phyloP scores from a whole-genome alignment of 1,284 basidiomycete species.

The Fomitopsis schrenkii region DNA sequence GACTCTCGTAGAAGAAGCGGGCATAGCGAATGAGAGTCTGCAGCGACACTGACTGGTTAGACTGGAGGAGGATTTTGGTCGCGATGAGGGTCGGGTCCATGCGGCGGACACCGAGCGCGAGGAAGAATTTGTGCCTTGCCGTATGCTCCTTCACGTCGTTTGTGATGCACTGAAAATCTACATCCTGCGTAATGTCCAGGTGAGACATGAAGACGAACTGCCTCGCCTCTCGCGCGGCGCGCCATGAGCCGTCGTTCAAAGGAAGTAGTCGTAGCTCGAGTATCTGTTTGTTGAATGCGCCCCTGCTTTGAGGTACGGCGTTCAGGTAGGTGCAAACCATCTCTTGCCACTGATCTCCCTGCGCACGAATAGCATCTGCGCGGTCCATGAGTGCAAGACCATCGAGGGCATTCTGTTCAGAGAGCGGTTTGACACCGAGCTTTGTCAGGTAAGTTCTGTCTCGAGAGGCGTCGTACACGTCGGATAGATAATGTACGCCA shows the following conservation, averaged over 20 bases:
- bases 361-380: not conserved
- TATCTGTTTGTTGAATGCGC: not conserved
- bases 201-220: not conserved
- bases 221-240: not conserved
- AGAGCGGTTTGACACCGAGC: not conserved
- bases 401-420: not conserved
- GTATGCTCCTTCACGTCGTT: not conserved
- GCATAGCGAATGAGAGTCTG: not conserved
- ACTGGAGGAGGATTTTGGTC: not conserved
- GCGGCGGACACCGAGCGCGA: not conserved
- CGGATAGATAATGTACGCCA: not conserved
- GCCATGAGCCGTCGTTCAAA: not conserved
- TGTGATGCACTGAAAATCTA: not conserved
- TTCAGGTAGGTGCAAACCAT: not conserved
- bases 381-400: not conserved
- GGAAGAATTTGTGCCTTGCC: not conserved
- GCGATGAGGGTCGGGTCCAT: not conserved
- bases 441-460: not conserved
- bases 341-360: not conserved
- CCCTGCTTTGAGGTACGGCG: not conserved
- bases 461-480: not conserved
- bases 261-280: not conserved
- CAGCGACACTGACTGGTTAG: not conserved
- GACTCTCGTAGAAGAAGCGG: not conserved
- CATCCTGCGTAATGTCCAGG: not conserved